Conservation (phyloP, 176 grass and related monocot genomes). For the Carex scoparia region DNA sequence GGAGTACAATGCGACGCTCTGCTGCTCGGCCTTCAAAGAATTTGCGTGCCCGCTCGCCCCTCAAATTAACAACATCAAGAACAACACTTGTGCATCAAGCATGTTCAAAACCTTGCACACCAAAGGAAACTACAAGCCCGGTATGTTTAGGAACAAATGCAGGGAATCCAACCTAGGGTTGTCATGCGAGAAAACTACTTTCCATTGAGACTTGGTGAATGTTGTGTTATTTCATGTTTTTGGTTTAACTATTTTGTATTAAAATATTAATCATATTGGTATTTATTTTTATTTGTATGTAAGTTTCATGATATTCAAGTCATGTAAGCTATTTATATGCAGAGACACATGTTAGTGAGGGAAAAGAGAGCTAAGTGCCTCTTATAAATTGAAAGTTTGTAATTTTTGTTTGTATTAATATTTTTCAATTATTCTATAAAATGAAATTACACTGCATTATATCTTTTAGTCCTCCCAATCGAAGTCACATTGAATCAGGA, state of each 20-base stretch:
- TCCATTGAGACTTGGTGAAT: not conserved
- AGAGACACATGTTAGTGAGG: too few species aligned
- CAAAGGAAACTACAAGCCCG: conserved; percentile 49
- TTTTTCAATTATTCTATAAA: too few species aligned
- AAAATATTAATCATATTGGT: not conserved
- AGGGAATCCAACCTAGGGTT: conserved; percentile 40
- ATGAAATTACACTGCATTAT: too few species aligned
- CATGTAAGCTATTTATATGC: not conserved
- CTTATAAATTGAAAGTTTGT: too few species aligned
- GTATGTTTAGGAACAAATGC: conserved; percentile 46
- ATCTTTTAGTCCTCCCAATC: too few species aligned
- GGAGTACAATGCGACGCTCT: conserved; percentile 32
- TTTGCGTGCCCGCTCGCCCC: conserved; percentile 42
- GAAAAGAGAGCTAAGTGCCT: too few species aligned
- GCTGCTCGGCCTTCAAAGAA: conserved; percentile 44
- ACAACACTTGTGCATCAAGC: conserved; percentile 27
- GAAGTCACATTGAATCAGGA: too few species aligned
- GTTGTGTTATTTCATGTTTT: not conserved
- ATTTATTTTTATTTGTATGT: not conserved
- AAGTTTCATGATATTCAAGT: not conserved
- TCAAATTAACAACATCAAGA: conserved; percentile 35
- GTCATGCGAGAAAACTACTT: conserved; percentile 3
- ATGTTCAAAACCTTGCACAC: conserved; percentile 66
- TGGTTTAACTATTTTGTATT: not conserved
- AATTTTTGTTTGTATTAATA: too few species aligned